phyloP scores from a whole-genome alignment of 441 rosid species.

The Euphorbia celastroides region DNA sequence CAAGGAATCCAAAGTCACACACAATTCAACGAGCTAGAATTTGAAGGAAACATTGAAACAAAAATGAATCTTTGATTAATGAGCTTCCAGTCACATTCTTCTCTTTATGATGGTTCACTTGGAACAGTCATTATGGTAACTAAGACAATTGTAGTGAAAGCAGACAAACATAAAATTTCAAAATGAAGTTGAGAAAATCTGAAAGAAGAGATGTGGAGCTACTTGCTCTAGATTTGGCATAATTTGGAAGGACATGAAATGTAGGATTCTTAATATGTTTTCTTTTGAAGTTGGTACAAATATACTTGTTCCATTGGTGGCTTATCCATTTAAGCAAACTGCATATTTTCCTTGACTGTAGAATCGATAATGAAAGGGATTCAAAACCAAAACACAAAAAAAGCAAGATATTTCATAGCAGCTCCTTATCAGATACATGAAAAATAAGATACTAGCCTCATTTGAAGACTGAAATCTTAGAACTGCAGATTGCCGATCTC shows the following conservation, averaged over 20 bases:
- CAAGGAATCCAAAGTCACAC: neutral
- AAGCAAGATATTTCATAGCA: neutral
- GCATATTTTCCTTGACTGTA: neutral
- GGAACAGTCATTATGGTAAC: neutral
- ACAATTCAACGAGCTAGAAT: neutral
- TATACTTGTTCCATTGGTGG: neutral
- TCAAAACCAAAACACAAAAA: neutral
- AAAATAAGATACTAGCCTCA: conserved; percentile 39
- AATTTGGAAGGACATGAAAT: neutral
- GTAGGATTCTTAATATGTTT: neutral
- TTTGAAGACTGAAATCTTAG: conserved; percentile 58
- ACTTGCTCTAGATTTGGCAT: neutral
- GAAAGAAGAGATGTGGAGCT: neutral
- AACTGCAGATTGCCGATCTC: conserved; percentile 90
- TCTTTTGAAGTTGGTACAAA: neutral
- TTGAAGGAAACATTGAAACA: neutral
- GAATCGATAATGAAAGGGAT: neutral
- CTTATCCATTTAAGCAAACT: neutral
- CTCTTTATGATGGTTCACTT: neutral
- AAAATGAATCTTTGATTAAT: neutral
- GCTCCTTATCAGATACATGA: conserved; percentile 4
- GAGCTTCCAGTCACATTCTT: neutral
- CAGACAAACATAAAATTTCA: neutral
- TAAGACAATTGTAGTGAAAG: neutral
- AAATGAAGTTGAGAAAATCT: neutral